A percentile compares a stretch with the other conserved stretches of the same genome.
These are phyloP conservation scores for Physcomitrium patens DNA, from an alignment of 225 moss, liverwort and hornwort species.

Conservation along the genomic window DNA sequence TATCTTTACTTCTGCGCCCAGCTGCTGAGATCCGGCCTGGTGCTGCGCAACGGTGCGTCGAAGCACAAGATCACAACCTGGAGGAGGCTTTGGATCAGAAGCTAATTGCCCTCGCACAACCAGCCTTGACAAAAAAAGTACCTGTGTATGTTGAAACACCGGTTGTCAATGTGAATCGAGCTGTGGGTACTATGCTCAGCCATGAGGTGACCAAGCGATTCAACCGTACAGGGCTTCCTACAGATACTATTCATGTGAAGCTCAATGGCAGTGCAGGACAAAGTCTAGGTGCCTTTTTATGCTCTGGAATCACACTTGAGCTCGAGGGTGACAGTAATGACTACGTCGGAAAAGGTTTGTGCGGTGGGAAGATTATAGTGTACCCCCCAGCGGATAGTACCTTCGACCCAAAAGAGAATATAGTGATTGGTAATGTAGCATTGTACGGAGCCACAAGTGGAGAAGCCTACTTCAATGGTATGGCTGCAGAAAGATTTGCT, in stretches of 20 bases:
- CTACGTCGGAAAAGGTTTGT: conserved; percentile 84
- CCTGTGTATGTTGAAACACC: conserved; percentile 75
- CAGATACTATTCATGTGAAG: conserved; percentile 70
- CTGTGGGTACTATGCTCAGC: conserved; percentile 88
- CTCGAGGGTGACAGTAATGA: conserved; percentile 94
- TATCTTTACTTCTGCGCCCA: conserved; percentile 79
- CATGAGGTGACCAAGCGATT: conserved; percentile 82
- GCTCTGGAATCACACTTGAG: conserved; percentile 75
- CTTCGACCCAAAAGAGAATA: conserved; percentile 86
- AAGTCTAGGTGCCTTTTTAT: conserved; percentile 75
- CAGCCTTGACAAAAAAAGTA: conserved; percentile 59
- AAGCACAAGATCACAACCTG: conserved; percentile 76
- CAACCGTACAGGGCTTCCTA: conserved; percentile 42
- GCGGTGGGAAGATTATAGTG: conserved; percentile 73
- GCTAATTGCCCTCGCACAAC: conserved; percentile 70
- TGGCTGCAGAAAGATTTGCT: conserved; percentile 88
- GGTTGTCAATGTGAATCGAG: conserved; percentile 73
- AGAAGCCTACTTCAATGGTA: conserved; percentile 87
- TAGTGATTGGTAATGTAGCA: conserved; percentile 84
- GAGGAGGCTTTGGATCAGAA: conserved; percentile 62
- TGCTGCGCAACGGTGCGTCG: conserved; percentile 67
- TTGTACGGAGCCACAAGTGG: conserved; percentile 88
- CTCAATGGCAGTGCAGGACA: conserved; percentile 80
- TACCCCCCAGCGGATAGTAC: conserved; percentile 75
- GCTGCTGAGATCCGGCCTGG: conserved; percentile 65